Base-by-base conservation (phyloP, 2,329 filamentous ascomycete species). In the Botrytis porri region DNA sequence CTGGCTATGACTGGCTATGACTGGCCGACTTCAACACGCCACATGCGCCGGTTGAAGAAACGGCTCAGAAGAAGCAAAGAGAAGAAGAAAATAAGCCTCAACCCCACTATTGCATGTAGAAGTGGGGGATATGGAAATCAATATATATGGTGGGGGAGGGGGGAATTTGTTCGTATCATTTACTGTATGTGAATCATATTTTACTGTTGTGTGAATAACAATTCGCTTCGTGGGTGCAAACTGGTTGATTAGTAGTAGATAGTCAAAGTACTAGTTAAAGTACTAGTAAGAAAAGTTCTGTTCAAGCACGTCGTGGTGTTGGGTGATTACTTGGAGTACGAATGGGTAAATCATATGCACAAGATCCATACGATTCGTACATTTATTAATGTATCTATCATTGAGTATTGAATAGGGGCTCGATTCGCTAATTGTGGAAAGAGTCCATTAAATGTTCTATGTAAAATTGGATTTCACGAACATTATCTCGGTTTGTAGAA, bases 11-110 rank as follows among this genome's bases (percentile, higher is more conserved):
- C 41, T 43, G 16, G 12, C 14, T 64, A 61, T 14, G 10, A n/a
- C 25, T 39, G 18, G 9, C 1, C 61, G 41, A 14, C 22, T 43
- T 14, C 22, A n/a, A 20, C 14, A 66, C 63, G 63, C 63, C 63
- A 66, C 63, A 54, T 20, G 63, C 32, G 63, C 59, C 37, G 35
- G 35, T 61, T 61, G 59, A 39, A 61, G 59, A 61, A 57, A 57
- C 51, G 51, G 51, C 51, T n/a, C 14, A 22, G 2, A 12, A 59
- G 22, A 59, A 64, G 37, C 51, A 35, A 45, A 51, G n/a, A 48
- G 18, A 39, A 66, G 29, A 66, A 4, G 10, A n/a, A 41, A 29
- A 54, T 25, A n/a, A 51, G 45, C 25, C 45, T 39, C 64, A 66
- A 57, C 64, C 64, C 64, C 64, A 66, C 60, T 29, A 43, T 63